Conservation (phyloP, 805 yeast genomes). For the Kuraishia borneana region DNA sequence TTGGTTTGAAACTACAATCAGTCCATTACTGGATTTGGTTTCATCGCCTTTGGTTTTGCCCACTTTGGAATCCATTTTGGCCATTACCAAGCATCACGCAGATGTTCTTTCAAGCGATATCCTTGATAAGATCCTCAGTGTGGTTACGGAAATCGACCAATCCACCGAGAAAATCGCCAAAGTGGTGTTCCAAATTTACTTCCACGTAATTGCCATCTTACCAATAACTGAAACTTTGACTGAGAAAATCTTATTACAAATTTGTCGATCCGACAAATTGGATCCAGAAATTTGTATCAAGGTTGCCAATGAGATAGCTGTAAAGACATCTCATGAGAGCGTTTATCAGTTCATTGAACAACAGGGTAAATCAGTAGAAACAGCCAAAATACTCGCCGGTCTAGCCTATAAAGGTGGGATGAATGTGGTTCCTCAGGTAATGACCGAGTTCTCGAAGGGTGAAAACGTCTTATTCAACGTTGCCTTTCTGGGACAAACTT, state of each 20-base stretch:
- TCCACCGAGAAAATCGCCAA: neutral
- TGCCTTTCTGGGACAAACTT: conserved; percentile 1
- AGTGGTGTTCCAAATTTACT: neutral
- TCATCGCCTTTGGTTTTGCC: neutral
- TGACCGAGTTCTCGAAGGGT: neutral
- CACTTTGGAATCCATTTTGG: neutral
- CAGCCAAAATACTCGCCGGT: conserved; percentile 2
- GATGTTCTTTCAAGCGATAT: neutral
- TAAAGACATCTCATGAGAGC: no score
- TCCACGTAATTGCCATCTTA: neutral
- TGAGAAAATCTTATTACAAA: neutral
- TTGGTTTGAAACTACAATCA: neutral
- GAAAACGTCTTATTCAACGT: neutral
- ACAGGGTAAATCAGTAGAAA: no score
- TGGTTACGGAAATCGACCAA: neutral
- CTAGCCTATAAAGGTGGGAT: neutral
- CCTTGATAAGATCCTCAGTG: neutral
- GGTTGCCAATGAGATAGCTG: neutral
- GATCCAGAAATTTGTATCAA: neutral
- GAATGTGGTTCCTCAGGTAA: neutral
- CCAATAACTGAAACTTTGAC: neutral
- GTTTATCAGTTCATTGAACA: no score
- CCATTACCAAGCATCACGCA: neutral
- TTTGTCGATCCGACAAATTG: neutral
- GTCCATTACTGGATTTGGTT: neutral